Evolutionary conservation across 371 early-diverging fungal species (phyloP), one percentile per base, ranked within the genome.

Genomic region (Mortierella sp.): DNA sequence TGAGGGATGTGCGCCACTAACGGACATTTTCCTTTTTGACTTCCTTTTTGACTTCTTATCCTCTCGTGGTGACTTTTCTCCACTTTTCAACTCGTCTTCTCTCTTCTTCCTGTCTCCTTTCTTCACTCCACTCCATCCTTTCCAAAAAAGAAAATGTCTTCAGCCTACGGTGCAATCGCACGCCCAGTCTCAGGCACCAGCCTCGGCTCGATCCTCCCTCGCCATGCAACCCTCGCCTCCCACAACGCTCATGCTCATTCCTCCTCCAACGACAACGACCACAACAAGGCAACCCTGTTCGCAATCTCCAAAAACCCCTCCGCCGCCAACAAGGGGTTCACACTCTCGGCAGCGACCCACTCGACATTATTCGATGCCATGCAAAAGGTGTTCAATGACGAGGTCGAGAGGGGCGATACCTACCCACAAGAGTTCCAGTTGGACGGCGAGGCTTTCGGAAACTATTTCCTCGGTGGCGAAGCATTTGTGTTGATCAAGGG

Each of bases 371-470:
- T 93, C 40, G 73, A 75, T 14, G 84, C 85, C 70, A 86, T 93
- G 68, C 90, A 88, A 58, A 52, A 68, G n/a, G 78, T 93, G 41
- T 90, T 95, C 76, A 95, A 94, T 74, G 76, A 70, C 24, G 93
- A 93, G 73, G 87, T 95, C 31, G 88, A 88, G 50, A 85, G 78
- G 11, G 95, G 95, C 71, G 90, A 90, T 43, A 94, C 94, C 11
- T 95, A 95, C 74, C 94, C 95, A 19, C 93, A 93, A 71, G 94
- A 94, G 80, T 74, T 86, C 58, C 45, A 45, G 24, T 68, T 94
- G 69, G 85, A 85, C 53, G 71, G 69, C 13, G 78, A 83, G 1
- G 88, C 86, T 53, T 94, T 94, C 75, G 76, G 82, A 26, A 86
- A 85, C 58, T 91, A 91, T 77, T 91, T 92, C 68, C 74, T 91